Evolutionary conservation across 495 filamentous ascomycete genomes (phyloP).

Genomic region (Neurospora discreta): DNA sequence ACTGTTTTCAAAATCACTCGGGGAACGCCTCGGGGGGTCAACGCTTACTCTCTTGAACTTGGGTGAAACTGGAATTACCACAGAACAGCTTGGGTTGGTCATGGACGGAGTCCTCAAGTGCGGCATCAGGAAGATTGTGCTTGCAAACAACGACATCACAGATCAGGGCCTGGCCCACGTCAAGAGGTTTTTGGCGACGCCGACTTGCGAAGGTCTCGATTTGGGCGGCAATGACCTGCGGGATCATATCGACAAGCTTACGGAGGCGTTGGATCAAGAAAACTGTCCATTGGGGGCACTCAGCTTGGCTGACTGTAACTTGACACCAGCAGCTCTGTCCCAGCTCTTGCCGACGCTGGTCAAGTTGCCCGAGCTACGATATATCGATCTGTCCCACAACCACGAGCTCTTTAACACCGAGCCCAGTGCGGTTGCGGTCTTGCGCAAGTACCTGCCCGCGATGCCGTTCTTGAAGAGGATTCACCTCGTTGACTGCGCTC

Average conservation of each 20-base stretch:
- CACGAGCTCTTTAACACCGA: constrained; percentile 62
- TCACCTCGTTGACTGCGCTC: constrained; percentile 77
- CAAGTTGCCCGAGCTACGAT: constrained; percentile 63
- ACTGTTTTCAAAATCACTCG: constrained; percentile 62
- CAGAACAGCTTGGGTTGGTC: constrained; percentile 58
- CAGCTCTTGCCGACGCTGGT: constrained; percentile 65
- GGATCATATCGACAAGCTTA: constrained; percentile 57
- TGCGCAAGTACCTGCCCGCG: constrained; percentile 77
- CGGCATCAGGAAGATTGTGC: constrained; percentile 62
- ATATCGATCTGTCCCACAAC: constrained; percentile 88
- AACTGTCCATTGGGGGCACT: constrained; percentile 61
- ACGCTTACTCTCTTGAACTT: constrained; percentile 78
- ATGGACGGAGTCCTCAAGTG: constrained; percentile 66
- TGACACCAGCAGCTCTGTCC: constrained; percentile 59
- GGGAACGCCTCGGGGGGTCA: constrained; percentile 60
- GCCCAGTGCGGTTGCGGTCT: constrained; percentile 61
- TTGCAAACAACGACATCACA: constrained; percentile 71
- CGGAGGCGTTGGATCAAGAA: constrained; percentile 48
- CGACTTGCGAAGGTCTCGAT: constrained; percentile 79
- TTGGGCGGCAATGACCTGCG: constrained; percentile 79
- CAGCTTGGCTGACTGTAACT: constrained; percentile 77
- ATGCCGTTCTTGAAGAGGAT: constrained; percentile 73
- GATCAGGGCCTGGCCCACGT: constrained; percentile 65
- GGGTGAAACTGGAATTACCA: constrained; percentile 60
- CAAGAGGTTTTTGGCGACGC: constrained; percentile 57